Percentiles rank a stretch among this genome's conserved stretches.
Evolutionary conservation across 495 filamentous ascomycete species (phyloP).

Genomic region (Aspergillus asperescens): DNA sequence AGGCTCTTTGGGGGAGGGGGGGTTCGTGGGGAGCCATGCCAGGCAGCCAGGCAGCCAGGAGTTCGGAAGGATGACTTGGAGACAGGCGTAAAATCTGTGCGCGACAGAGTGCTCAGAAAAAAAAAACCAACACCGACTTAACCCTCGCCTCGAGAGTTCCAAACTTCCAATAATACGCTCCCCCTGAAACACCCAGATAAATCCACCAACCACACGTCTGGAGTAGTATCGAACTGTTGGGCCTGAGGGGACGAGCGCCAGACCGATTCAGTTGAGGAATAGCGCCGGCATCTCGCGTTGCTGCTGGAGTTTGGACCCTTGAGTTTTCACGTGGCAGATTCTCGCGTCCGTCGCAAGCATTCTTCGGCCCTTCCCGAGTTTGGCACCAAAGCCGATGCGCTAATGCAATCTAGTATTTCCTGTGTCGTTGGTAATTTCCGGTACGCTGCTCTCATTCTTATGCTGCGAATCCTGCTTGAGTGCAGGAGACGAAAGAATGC

Average conservation of each 20-base stretch:
- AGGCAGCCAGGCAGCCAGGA: slow-evolving; percentile 27
- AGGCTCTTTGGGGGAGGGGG: background rate
- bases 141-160: background rate
- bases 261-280: slow-evolving; percentile 7
- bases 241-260: slow-evolving; percentile 26
- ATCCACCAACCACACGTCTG: slow-evolving; percentile 6
- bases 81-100: too few species aligned
- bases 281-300: slow-evolving; percentile 13
- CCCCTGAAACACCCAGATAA: slow-evolving; percentile 5
- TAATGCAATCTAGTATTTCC: slow-evolving; percentile 12
- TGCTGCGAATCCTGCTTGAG: too few species aligned
- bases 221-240: slow-evolving; percentile 23
- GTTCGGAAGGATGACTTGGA: background rate
- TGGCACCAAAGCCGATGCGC: slow-evolving; percentile 31
- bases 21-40: slow-evolving; percentile 19
- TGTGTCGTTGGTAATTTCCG: background rate
- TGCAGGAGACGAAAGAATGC: too few species aligned
- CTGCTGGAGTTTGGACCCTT: slow-evolving; percentile 26
- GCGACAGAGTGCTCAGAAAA: too few species aligned
- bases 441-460: background rate
- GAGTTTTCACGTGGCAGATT: slow-evolving; percentile 28
- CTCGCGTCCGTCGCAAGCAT: slow-evolving; percentile 19
- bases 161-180: background rate
- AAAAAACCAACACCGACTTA: background rate
- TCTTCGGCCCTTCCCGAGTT: slow-evolving; percentile 29